Evolutionary conservation across 2,329 filamentous ascomycete genomes (phyloP), one percentile per base, ranked within the genome.

Genomic region (Phyllosticta capitalensis): DNA sequence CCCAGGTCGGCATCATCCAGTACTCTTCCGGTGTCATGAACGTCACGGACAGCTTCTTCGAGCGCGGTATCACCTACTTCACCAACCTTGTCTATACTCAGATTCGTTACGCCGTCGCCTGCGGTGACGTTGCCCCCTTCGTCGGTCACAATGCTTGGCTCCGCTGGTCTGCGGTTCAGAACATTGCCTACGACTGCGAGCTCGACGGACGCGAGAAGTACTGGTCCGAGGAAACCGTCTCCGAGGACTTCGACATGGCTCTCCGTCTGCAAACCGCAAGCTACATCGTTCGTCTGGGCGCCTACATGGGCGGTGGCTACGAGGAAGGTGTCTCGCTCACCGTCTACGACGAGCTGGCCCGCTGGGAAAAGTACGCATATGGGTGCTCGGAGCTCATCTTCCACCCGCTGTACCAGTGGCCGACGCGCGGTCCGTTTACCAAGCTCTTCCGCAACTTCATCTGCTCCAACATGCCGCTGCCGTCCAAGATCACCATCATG

Each of bases 331-430:
- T 92, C 58, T 92, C 89, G 1, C 77, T 92, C 60, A 92, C 89
- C 0, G 88, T 92, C 9, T 91, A 92, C 69, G 89, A 92, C 72
- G 89, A 92, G 72, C 79, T 92, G 61, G 86, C 88, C 1, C 86
- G 89, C 60, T 92, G 89, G 89, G 89, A 92, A 69, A 92, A 92
- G 74, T 91, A 91, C 69, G 89, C 89, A 2, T 92, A 90, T 67
- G 88, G 89, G 45, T 92, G 89, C 74, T 89, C 88, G 71, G 89
- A 92, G 75, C 78, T 92, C 60, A 79, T 92, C 60, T 92, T 94
- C 77, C 82, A 92, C 68, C 89, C 89, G 2, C 77, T 92, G 62
- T 81, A 82, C 62, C 84, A 83, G 65, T 92, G 89, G 89, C 71
- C 84, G 52, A 84, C 80, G 69, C 82, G 80, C 17, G 89, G 89